Evolutionary conservation across 2,329 filamentous ascomycete species (phyloP).

Genomic region (Ceratocystis ficicola): DNA sequence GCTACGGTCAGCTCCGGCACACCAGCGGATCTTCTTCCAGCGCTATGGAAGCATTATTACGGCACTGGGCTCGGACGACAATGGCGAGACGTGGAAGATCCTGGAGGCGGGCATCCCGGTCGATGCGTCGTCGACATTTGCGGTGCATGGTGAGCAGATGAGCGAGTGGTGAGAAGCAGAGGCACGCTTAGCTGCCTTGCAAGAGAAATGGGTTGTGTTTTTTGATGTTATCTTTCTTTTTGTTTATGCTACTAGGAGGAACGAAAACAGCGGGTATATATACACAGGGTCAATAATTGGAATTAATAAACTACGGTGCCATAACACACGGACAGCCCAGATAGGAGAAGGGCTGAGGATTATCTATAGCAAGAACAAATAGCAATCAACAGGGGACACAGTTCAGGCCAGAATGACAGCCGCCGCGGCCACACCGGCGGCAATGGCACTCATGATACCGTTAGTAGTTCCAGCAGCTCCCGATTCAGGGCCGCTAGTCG

Average conservation of each 20-base stretch:
- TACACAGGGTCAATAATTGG: conserved; percentile 1
- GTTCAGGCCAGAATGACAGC: conserved; percentile 3
- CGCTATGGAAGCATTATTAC: conserved; percentile 21
- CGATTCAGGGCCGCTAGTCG: not conserved
- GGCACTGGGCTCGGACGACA: conserved; percentile 20
- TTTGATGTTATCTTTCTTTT: not conserved
- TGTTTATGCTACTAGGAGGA: not conserved
- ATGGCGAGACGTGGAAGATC: conserved; percentile 22
- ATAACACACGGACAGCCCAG: not conserved
- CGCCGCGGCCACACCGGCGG: conserved; percentile 1
- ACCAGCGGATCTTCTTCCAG: conserved; percentile 22
- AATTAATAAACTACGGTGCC: conserved; percentile 11
- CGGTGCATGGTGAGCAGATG: conserved; percentile 20
- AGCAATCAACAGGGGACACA: not conserved
- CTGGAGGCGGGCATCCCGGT: conserved; percentile 19
- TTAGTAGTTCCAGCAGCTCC: not conserved
- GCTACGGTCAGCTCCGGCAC: conserved; percentile 13
- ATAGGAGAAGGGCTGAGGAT: not conserved
- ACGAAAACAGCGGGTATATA: conserved; percentile 2
- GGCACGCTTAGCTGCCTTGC: not conserved
- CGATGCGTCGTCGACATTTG: conserved; percentile 22
- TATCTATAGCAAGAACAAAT: not conserved
- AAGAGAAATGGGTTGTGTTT: not conserved
- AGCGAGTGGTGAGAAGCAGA: conserved; percentile 16
- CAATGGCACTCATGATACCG: not conserved